phyloP scores from a whole-genome alignment of 2,329 filamentous ascomycete species.

The Hypoxylon sp. region DNA sequence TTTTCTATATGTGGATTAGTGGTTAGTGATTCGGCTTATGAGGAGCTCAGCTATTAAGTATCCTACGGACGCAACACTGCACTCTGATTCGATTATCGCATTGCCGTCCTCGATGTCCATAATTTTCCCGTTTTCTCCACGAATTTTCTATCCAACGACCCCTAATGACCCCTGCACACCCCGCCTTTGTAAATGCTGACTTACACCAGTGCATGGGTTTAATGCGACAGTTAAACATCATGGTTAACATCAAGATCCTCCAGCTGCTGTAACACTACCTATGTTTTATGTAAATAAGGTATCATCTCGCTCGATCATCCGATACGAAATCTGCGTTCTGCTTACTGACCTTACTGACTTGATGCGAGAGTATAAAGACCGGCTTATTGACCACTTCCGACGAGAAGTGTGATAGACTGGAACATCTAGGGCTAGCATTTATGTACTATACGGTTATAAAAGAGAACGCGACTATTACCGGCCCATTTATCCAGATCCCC shows the following conservation, averaged over 20 bases:
- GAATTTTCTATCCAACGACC: conserved; percentile 20
- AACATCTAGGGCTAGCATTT: too few species aligned
- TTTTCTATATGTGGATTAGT: conserved; percentile 31
- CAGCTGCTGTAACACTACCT: conserved; percentile 28
- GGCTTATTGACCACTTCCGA: neutral
- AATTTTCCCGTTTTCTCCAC: conserved; percentile 38
- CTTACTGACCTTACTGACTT: conserved; percentile 17
- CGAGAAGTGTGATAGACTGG: too few species aligned
- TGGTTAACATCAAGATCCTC: conserved; percentile 23
- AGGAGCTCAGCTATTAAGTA: neutral
- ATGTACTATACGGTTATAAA: neutral
- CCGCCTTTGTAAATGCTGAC: conserved; percentile 57
- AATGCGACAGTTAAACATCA: neutral
- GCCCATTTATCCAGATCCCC: conserved; percentile 8
- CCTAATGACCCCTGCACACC: conserved; percentile 44
- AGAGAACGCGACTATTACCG: conserved; percentile 2
- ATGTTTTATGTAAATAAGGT: conserved; percentile 25
- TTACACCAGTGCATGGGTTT: conserved; percentile 17
- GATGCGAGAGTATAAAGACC: neutral
- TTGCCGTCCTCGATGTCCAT: conserved; percentile 38
- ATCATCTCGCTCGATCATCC: conserved; percentile 14
- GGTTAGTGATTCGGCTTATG: conserved; percentile 30
- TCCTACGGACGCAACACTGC: conserved; percentile 1
- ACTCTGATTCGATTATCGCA: conserved; percentile 30
- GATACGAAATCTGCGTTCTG: conserved; percentile 10